Conservation (phyloP, 768 basidiomycete species). For the Lentinula lateritia region DNA sequence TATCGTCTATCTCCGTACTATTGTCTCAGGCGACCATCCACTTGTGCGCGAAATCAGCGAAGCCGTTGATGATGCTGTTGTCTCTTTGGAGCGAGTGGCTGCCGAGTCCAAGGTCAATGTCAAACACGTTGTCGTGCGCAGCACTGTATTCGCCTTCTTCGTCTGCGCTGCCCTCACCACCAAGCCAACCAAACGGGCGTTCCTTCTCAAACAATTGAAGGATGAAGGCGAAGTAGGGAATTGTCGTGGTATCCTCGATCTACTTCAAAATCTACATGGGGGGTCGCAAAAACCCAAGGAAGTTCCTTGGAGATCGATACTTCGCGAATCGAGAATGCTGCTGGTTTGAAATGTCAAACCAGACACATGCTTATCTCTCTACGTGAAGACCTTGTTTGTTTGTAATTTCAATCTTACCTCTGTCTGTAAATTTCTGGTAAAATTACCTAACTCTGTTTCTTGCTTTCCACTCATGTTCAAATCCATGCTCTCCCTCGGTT, state of each 20-base stretch:
- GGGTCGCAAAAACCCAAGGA: conserved; percentile 8
- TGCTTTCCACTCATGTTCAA: not conserved
- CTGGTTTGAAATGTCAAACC: conserved; percentile 39
- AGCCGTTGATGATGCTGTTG: conserved; percentile 49
- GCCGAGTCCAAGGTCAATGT: conserved; percentile 22
- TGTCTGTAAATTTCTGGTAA: not conserved
- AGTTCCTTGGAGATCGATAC: conserved; percentile 59
- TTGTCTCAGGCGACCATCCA: conserved; percentile 71
- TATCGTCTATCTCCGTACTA: conserved; percentile 67
- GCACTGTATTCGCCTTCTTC: conserved; percentile 75
- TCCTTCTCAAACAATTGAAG: conserved; percentile 40
- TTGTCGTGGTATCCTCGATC: conserved; percentile 41
- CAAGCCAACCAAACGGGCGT: conserved; percentile 31
- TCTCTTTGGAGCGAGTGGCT: conserved; percentile 35
- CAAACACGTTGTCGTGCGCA: conserved; percentile 57
- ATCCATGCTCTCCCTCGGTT: not conserved
- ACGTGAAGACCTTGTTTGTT: not conserved
- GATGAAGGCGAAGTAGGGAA: conserved; percentile 61
- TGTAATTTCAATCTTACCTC: not conserved
- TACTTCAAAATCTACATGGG: conserved; percentile 34
- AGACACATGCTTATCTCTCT: not conserved
- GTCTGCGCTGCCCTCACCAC: conserved; percentile 69
- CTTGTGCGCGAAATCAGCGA: conserved; percentile 55
- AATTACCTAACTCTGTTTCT: not conserved
- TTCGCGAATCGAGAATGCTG: conserved; percentile 46